Base-by-base conservation (phyloP, 768 basidiomycete genomes). In the Mycena maculata region DNA sequence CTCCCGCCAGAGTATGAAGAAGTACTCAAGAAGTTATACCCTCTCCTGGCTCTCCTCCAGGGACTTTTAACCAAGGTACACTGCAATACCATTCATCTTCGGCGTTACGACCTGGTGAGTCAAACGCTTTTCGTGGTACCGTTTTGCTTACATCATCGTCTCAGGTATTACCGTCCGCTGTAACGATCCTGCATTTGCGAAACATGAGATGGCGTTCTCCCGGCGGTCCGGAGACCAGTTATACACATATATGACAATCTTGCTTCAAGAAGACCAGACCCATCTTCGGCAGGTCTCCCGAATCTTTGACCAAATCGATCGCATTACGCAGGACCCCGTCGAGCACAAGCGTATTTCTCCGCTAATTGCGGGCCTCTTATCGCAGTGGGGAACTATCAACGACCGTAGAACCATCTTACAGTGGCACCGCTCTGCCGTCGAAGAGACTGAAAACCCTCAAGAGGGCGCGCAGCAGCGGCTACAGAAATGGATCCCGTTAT, bases 301-400 rank as follows among this genome's bases (percentile, higher is more conserved):
- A 4, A 48, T 66, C 39, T 66, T 66, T 16, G 65, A 66, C 58
- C 58, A 66, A 44, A 25, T 66, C 33, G 58, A 66, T 39, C 65
- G 65, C 53, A 45, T 60, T 8, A 60, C 58, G 4, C 30, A 60
- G 36, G 59, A 66, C 18, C 52, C 65, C 18, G 36, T 5, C 13
- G 22, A 25, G 4, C 42, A 55, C 36, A 38, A n/a, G 28, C 58
- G 58, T 28, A 31, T 66, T 18, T 66, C 65, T 12, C 50, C 57
- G 11, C 65, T 66, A 31, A 31, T 66, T 38, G 65, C 58, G n/a
- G 48, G 20, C 41, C 23, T 66, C 2, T 27, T 66, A 13, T 54
- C 58, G 3, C 65, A 66, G 11, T 66, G 65, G 65, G 65, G 58
- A 3, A 36, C 48, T 15, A 31, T 55, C 27, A 60, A 49, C 45